A percentile compares a stretch with the other conserved stretches of the same genome.
Evolutionary conservation across 257 asterid genomes (phyloP).

Genomic region (Prunella vulgaris): DNA sequence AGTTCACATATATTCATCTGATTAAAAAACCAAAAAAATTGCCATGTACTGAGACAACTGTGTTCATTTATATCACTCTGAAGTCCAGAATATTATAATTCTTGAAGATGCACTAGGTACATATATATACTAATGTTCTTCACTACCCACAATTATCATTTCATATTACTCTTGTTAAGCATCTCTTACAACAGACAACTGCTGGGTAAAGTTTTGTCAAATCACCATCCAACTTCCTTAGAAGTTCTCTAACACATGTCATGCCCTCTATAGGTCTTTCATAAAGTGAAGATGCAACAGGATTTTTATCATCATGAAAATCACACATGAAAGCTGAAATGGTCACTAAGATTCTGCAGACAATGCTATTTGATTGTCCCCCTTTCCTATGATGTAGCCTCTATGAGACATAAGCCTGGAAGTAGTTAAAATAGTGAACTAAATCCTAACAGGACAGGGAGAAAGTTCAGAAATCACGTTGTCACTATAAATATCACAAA

Average conservation of each 20-base stretch:
- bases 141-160: background rate
- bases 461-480: background rate
- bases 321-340: background rate
- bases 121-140: background rate
- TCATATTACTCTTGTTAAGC: background rate
- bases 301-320: constrained; percentile 1
- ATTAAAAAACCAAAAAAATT: background rate
- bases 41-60: background rate
- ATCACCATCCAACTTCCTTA: background rate
- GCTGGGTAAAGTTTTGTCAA: background rate
- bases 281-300: background rate
- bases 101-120: background rate
- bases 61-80: constrained; percentile 2
- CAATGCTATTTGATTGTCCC: background rate
- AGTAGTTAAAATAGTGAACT: background rate
- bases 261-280: background rate
- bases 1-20: background rate
- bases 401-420: background rate
- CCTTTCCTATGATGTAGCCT: background rate
- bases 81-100: background rate
- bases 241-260: background rate
- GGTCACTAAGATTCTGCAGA: background rate
- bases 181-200: background rate
- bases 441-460: background rate
- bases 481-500: background rate